These are phyloP conservation scores for Fusarium drepaniforme DNA, from an alignment of 2,329 filamentous ascomycete species.

Conservation along the genomic window DNA sequence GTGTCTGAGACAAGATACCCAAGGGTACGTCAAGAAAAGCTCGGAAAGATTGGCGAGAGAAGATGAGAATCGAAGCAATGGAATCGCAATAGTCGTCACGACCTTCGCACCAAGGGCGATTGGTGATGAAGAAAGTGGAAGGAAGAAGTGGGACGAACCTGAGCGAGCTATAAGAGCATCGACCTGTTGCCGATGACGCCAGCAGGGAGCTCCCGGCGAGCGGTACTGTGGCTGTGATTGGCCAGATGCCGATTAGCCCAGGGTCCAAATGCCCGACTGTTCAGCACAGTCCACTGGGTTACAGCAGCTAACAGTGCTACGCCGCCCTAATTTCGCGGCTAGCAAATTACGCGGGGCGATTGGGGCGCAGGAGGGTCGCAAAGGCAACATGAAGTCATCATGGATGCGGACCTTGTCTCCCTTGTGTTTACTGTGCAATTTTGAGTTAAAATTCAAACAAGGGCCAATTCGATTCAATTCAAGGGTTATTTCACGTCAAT, in stretches of 20 bases:
- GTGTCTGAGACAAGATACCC: slow-evolving; percentile 24
- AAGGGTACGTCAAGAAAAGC: slow-evolving; percentile 4
- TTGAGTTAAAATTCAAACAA: background rate
- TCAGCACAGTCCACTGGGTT: slow-evolving; percentile 22
- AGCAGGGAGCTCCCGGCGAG: slow-evolving; percentile 22
- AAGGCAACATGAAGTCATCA: slow-evolving; percentile 33
- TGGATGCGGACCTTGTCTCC: background rate
- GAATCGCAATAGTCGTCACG: slow-evolving; percentile 6
- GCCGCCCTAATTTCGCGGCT: slow-evolving; percentile 14
- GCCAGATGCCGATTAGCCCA: slow-evolving; percentile 8
- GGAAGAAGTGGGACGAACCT: slow-evolving; percentile 30
- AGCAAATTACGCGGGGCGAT: slow-evolving; percentile 2
- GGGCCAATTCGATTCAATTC: background rate
- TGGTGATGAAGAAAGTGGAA: slow-evolving; percentile 29
- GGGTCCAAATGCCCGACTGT: slow-evolving; percentile 27
- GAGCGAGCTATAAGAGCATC: slow-evolving; percentile 21
- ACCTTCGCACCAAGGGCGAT: slow-evolving; percentile 39
- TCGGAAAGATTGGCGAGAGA: slow-evolving; percentile 1
- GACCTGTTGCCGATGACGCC: slow-evolving; percentile 30
- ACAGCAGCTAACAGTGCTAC: slow-evolving; percentile 12
- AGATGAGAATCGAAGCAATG: background rate
- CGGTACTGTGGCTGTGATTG: slow-evolving; percentile 8
- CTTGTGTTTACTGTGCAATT: background rate
- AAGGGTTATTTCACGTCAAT: background rate
- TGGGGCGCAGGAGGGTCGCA: background rate